Base-by-base conservation (phyloP, 1,284 basidiomycete genomes). In the Ganoderma leucocontextum region DNA sequence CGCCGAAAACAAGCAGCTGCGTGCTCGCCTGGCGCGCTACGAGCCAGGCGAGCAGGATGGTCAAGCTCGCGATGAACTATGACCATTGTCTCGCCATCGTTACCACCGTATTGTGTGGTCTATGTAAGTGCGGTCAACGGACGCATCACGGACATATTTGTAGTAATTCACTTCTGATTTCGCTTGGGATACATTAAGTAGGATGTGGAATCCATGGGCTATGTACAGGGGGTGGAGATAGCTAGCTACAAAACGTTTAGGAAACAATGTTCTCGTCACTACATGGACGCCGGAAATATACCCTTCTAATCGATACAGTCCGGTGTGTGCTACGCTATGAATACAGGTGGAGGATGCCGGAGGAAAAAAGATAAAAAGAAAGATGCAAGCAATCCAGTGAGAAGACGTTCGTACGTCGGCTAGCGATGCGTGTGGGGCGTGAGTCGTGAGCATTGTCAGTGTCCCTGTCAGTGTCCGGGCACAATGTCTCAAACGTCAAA, bases 1-100 rank as follows among this genome's bases (percentile, higher is more conserved):
- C 38, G 76, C 77, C 22, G 85, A 87, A 72, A 84, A 84, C 71
- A 73, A 76, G 38, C 74, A 72, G 57, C 78, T 86, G 13, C 80
- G 81, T 10, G 74, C 74, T 13, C 81, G 82, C 39, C 68, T 85
- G 55, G 75, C 68, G 0, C 62, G 53, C 47, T 64, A 75, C 52
- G 67, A 75, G n/a, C 49, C 22, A 3, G 29, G 55, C 42, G 55
- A 59, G 10, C 25, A 58, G 9, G 47, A 59, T n/a, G 49, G 22
- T n/a, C 38, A 47, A 9, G 38, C 60, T 15, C 52, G 53, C 19
- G 63, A 69, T 4, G 70, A 71, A 35, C 58, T 25, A 22, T 60
- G 15, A 41, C 22, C 1, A 15, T 2, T 38, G 19, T n/a, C 8
- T 17, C 2, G 17, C 29, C 29, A 29, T 29, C 29, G 29, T 29